Base-by-base conservation (phyloP, 2,329 filamentous ascomycete species). In the Huntiella moniliformis region DNA sequence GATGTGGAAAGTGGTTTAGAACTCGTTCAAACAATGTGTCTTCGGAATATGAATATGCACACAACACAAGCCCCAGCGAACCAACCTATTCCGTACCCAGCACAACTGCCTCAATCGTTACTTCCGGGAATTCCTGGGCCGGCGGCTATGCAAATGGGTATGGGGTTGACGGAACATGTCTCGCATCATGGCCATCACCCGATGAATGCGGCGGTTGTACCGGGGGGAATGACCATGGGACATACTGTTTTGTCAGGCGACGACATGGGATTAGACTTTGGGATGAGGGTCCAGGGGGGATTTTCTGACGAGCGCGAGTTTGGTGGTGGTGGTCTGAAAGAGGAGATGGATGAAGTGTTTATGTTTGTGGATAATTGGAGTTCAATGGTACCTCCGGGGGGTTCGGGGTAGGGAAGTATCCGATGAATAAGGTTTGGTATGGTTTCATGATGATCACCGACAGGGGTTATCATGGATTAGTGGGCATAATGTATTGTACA, bases 11-110 rank as follows among this genome's bases (percentile, higher is more conserved):
- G 56, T 12, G 63, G 60, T 0, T 55, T 71, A 10, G 61, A 62
- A 45, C 52, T 56, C 3, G 60, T 68, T n/a, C 51, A 70, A 8
- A 64, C 70, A 7, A 59, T 59, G 3, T 67, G 67, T 38, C 53
- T 68, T 44, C 61, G 63, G 45, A 61, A 64, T 16, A 61, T 66
- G 22, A 65, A 64, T 38, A 56, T 62, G 38, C 67, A 28, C 55
- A 36, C 58, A 62, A 12, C 66, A 70, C 18, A 58, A 54, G 31
- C 49, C 58, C 17, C 22, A 28, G 22, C 10, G 22, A 28, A 28
- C 22, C 22, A 28, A 28, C 6, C 22, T 6, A 51, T 55, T 8
- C 18, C 31, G 11, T 15, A 42, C n/a, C 42, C 45, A 22, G 16
- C 38, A 16, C 39, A 42, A 33, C 15, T 33, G 28, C 3, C 11